A percentile compares a stretch with the other conserved stretches of the same genome.
These are phyloP conservation scores for Fusarium drepaniforme DNA, from an alignment of 2,329 filamentous ascomycete genomes.

Conservation along the genomic window DNA sequence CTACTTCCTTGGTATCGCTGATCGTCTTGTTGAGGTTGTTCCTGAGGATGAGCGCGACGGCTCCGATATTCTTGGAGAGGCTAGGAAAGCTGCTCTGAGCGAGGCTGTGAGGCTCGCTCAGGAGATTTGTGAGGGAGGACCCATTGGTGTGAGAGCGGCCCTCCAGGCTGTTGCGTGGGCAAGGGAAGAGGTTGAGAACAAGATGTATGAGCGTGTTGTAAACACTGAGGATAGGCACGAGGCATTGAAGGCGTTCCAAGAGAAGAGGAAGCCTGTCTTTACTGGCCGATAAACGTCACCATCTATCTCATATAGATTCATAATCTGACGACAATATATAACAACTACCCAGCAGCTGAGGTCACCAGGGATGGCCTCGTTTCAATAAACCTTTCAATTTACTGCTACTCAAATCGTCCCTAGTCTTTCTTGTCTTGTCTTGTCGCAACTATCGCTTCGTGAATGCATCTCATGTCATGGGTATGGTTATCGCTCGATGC, in stretches of 20 bases:
- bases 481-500: constrained; percentile 20
- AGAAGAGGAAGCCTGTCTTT: constrained; percentile 72
- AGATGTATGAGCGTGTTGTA: constrained; percentile 87
- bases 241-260: constrained; percentile 84
- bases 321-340: neutral
- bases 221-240: constrained; percentile 89
- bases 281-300: constrained; percentile 60
- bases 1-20: constrained; percentile 90
- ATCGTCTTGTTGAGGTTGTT: constrained; percentile 86
- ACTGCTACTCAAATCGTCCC: neutral
- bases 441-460: constrained; percentile 10
- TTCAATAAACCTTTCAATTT: neutral
- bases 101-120: constrained; percentile 83
- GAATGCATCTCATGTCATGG: constrained; percentile 18
- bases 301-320: neutral
- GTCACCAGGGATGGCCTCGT: neutral
- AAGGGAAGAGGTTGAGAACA: constrained; percentile 83
- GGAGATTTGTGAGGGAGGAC: constrained; percentile 91
- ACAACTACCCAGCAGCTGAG: neutral
- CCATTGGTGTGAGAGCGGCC: constrained; percentile 83
- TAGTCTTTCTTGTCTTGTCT: constrained; percentile 3
- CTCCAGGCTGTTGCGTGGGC: constrained; percentile 82
- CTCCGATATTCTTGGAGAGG: constrained; percentile 63
- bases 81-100: constrained; percentile 76
- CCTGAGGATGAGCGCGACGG: constrained; percentile 63